Conservation (phyloP, 2,329 filamentous ascomycete species). For the Ophiostoma ulmi region DNA sequence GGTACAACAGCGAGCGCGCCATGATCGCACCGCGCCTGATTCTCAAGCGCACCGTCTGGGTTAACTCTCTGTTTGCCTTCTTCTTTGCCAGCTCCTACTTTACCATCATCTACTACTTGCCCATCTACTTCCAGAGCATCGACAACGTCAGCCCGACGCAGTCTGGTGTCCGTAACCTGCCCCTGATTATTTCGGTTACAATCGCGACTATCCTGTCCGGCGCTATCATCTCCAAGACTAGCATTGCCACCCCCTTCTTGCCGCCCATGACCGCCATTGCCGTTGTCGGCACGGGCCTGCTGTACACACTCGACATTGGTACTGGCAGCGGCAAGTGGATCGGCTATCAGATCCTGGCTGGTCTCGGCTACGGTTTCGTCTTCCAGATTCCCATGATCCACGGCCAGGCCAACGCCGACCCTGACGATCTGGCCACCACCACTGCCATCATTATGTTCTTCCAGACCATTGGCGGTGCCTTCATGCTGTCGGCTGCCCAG, state of each 20-base stretch:
- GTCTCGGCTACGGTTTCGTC: slow-evolving; percentile 42
- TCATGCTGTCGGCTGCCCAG: slow-evolving; percentile 44
- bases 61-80: slow-evolving; percentile 39
- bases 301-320: slow-evolving; percentile 37
- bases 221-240: slow-evolving; percentile 33
- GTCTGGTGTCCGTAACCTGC: slow-evolving; percentile 40
- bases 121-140: slow-evolving; percentile 50
- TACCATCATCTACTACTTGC: slow-evolving; percentile 43
- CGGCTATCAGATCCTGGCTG: slow-evolving; percentile 46
- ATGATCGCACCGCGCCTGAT: slow-evolving; percentile 47
- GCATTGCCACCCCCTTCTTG: slow-evolving; percentile 36
- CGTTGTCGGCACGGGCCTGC: slow-evolving; percentile 36
- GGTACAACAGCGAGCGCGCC: slow-evolving; percentile 41
- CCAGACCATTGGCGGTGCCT: slow-evolving; percentile 45
- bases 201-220: slow-evolving; percentile 37
- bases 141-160: slow-evolving; percentile 37
- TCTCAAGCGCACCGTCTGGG: slow-evolving; percentile 40
- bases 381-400: slow-evolving; percentile 44
- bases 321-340: slow-evolving; percentile 39
- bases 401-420: slow-evolving; percentile 33
- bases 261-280: slow-evolving; percentile 35
- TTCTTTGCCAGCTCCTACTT: slow-evolving; percentile 43
- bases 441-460: slow-evolving; percentile 40
- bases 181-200: slow-evolving; percentile 38
- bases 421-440: slow-evolving; percentile 37